Evolutionary conservation across 2,329 filamentous ascomycete genomes (phyloP).

Genomic region (Epicoccum nigrum): DNA sequence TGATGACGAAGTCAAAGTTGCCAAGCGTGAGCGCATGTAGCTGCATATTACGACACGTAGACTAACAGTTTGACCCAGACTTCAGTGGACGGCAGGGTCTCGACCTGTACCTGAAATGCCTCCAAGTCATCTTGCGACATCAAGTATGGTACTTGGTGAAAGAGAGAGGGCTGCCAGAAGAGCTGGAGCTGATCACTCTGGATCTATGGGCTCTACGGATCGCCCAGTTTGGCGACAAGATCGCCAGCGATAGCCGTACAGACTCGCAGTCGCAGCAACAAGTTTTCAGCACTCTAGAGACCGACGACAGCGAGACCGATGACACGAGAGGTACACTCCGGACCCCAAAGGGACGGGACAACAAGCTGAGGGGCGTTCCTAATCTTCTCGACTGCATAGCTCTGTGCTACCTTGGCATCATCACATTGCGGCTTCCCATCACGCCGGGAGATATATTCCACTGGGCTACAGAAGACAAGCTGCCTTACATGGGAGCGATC

Average conservation of each 20-base stretch:
- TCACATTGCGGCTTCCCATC: slow-evolving; percentile 78
- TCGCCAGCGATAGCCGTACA: slow-evolving; percentile 43
- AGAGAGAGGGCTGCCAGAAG: slow-evolving; percentile 67
- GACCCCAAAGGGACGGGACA: slow-evolving; percentile 46
- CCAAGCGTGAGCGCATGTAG: slow-evolving; percentile 15
- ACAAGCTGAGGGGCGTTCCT: slow-evolving; percentile 62
- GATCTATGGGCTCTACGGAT: slow-evolving; percentile 86
- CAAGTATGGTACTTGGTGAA: slow-evolving; percentile 78
- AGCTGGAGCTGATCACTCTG: slow-evolving; percentile 78
- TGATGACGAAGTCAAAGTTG: slow-evolving; percentile 49
- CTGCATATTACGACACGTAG: neutral
- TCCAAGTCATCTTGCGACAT: slow-evolving; percentile 83
- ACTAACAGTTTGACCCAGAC: slow-evolving; percentile 50
- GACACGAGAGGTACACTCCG: slow-evolving; percentile 24
- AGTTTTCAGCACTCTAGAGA: slow-evolving; percentile 64
- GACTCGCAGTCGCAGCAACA: slow-evolving; percentile 56
- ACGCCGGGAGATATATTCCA: slow-evolving; percentile 72
- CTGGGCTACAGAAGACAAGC: slow-evolving; percentile 70
- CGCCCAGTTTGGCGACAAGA: slow-evolving; percentile 59
- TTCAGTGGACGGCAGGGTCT: slow-evolving; percentile 72
- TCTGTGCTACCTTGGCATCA: slow-evolving; percentile 78
- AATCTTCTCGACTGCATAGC: slow-evolving; percentile 75
- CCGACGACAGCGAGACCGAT: slow-evolving; percentile 49
- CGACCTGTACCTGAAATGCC: slow-evolving; percentile 79
- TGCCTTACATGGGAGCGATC: slow-evolving; percentile 73